Conservation (phyloP, 2,329 filamentous ascomycete species). For the Talaromyces funiculosus region DNA sequence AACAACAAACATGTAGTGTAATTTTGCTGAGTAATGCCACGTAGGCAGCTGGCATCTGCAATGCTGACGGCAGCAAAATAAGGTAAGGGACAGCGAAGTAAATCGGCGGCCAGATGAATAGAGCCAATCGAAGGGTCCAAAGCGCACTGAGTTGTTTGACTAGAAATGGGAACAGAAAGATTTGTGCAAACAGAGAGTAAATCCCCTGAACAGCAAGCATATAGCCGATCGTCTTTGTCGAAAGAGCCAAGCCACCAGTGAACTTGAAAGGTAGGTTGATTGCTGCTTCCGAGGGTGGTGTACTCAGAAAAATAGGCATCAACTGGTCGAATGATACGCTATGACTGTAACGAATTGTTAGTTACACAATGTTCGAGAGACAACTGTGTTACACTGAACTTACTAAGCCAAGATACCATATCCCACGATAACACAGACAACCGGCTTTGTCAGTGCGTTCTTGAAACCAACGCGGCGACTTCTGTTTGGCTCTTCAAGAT, state of each 20-base stretch:
- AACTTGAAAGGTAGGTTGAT: constrained; percentile 77
- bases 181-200: constrained; percentile 81
- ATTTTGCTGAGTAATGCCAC: constrained; percentile 82
- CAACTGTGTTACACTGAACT: constrained; percentile 46
- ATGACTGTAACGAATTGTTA: constrained; percentile 56
- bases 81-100: constrained; percentile 88
- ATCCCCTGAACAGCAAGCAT: constrained; percentile 84
- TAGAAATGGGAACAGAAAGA: constrained; percentile 75
- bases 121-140: constrained; percentile 73
- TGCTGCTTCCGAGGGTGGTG: constrained; percentile 48
- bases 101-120: constrained; percentile 76
- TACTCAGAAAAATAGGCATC: constrained; percentile 85
- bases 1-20: constrained; percentile 83
- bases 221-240: constrained; percentile 76
- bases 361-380: constrained; percentile 35
- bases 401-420: constrained; percentile 94
- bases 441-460: constrained; percentile 74
- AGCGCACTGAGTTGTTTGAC: constrained; percentile 71
- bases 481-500: constrained; percentile 40
- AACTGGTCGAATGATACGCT: constrained; percentile 96
- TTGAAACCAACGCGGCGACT: constrained; percentile 38
- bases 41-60: constrained; percentile 72
- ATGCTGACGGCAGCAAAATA: constrained; percentile 66
- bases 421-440: constrained; percentile 79
- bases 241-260: constrained; percentile 74